These are phyloP conservation scores for Dendrobium catenatum DNA, from an alignment of 106 monocot species.

Conservation along the genomic window DNA sequence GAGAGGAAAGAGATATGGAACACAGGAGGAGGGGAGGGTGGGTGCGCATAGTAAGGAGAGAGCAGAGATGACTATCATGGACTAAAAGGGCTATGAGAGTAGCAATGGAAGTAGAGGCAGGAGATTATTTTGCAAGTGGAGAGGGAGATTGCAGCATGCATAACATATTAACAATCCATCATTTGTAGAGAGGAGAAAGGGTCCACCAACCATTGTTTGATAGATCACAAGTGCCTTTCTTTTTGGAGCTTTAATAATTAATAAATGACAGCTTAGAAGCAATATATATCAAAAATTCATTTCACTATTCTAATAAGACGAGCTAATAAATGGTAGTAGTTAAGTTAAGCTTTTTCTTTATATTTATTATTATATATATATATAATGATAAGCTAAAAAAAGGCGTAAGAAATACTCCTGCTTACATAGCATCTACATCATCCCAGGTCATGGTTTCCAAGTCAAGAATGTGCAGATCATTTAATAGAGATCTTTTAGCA, in stretches of 20 bases:
- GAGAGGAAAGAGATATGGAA: not conserved
- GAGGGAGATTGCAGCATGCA: not conserved
- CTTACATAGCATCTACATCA: conserved; percentile 95
- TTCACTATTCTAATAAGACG: not conserved
- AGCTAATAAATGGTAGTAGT: not conserved
- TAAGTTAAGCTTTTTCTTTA: not conserved
- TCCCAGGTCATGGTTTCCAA: conserved; percentile 99
- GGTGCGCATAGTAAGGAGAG: not conserved
- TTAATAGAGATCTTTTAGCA: conserved; percentile 89
- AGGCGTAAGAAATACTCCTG: not conserved
- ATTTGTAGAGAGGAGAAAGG: not conserved
- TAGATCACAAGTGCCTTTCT: not conserved
- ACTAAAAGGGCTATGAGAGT: not conserved
- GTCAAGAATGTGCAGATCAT: conserved; percentile 98
- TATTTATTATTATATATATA: not conserved
- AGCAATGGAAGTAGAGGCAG: not conserved
- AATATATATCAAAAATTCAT: not conserved
- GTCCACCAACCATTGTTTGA: not conserved
- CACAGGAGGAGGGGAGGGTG: not conserved
- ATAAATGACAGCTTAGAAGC: not conserved
- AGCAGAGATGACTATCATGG: not conserved
- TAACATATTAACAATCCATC: not conserved
- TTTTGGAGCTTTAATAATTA: not conserved
- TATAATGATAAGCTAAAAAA: not conserved
- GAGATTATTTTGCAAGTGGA: not conserved